Evolutionary conservation across 768 basidiomycete genomes (phyloP), one percentile per base, ranked within the genome.

Genomic region (Amanita jacksonii): DNA sequence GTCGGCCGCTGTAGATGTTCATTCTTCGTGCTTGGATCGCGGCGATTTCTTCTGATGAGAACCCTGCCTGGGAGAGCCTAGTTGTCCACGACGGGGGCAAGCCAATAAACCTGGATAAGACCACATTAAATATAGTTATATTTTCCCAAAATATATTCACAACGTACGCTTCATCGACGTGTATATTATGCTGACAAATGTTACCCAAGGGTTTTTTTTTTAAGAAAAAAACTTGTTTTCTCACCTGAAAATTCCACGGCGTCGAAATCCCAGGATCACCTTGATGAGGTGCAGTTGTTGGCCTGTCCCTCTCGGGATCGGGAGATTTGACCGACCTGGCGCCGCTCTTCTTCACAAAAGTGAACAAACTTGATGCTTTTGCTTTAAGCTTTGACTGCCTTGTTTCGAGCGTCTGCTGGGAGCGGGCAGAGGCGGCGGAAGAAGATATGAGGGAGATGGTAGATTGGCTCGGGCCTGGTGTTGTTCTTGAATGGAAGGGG

Each of bases 161-260:
- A 3, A 68, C 73, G 45, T 51, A 82, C 77, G 68, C 77, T 62
- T 85, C 84, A 58, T 86, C 81, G 22, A 86, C 84, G 54, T 87
- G 84, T 25, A 86, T 76, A 54, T 86, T 73, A 55, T 87, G 84
- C 82, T 85, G 49, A 22, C 49, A 46, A 41, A 2, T 5, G 16
- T 23, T 4, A 15, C n/a, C 28, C 15, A 43, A 10, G 15, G 16
- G 23, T 35, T 35, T 22, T 5, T 9, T 0, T 5, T 12, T 6
- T 19, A 28, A 35, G 7, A 35, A 5, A 8, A 15, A 8, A n/a
- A 19, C 60, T 6, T 19, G 18, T 27, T 13, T 16, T 13, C 74
- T 36, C 55, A 77, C 81, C 72, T 81, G 80, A 48, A 86, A 84
- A 57, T 85, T 85, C 76, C 78, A 85, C 3, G 85, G 85, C 49